A percentile compares a stretch with the other conserved stretches of the same genome.
Evolutionary conservation across 176 grass and related monocot species (phyloP).

Genomic region (Guadua angustifolia): DNA sequence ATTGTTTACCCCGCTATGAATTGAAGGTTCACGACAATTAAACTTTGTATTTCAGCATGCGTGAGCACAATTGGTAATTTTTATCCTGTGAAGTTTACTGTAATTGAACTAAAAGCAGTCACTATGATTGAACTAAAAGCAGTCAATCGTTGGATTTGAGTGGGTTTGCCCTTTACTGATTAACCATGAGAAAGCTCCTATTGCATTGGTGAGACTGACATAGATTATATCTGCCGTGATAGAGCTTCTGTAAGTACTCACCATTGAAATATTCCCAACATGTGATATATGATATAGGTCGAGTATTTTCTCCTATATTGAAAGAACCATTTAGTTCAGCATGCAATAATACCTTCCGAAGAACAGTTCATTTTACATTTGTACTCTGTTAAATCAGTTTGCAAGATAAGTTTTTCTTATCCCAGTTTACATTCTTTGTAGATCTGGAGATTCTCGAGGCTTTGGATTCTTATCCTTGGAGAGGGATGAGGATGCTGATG

Average conservation of each 20-base stretch:
- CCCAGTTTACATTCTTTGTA: constrained; percentile 44
- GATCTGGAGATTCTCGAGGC: constrained; percentile 80
- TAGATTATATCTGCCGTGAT: not conserved
- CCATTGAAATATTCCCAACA: not conserved
- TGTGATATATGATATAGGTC: not conserved
- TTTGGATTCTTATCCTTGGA: constrained; percentile 85
- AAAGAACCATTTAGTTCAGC: not conserved
- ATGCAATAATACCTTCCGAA: constrained; percentile 2
- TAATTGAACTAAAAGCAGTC: constrained; percentile 5
- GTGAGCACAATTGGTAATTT: constrained; percentile 6
- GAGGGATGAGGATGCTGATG: constrained; percentile 89
- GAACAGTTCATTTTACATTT: not conserved
- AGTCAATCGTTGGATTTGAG: constrained; percentile 11
- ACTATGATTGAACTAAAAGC: not conserved
- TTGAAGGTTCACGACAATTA: no score
- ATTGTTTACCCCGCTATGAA: no score
- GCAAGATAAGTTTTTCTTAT: constrained; percentile 34
- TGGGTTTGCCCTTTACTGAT: constrained; percentile 15
- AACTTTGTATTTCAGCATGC: constrained; percentile 12
- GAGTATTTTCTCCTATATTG: not conserved
- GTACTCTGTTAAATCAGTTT: constrained; percentile 35
- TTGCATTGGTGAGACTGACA: not conserved
- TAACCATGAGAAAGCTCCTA: constrained; percentile 8
- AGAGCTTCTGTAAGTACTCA: not conserved
- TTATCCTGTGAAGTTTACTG: constrained; percentile 4